Base-by-base conservation (phyloP, 2,329 filamentous ascomycete genomes). In the Exophiala alcalophila region DNA sequence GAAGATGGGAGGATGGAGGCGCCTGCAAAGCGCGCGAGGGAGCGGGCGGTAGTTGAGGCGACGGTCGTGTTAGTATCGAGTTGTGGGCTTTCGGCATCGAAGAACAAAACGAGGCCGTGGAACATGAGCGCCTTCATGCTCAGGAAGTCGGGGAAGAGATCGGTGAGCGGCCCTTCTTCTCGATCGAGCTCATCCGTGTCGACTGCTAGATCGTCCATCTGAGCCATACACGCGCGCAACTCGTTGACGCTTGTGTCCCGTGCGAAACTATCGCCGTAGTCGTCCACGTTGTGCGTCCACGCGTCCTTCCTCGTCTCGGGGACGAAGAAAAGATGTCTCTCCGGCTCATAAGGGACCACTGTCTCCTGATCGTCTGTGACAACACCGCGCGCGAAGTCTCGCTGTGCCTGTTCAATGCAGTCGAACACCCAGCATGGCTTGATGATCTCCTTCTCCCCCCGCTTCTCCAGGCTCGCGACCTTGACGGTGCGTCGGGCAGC, bases 371-470 rank as follows among this genome's bases (percentile, higher is more conserved):
- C n/a, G n/a, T n/a, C n/a, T n/a, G n/a, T n/a, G 2, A 71, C 39
- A 52, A 74, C 65, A 63, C 79, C 62, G 2, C 59, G 59, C 54
- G 82, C 78, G 28, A 64, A 58, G 50, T 81, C 73, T 30, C 69
- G 71, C 46, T 74, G 59, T 9, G 60, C 58, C 52, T 80, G 74
- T 21, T 76, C 74, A 23, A 94, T 72, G 56, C 87, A 92, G 61
- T 97, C 89, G 19, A 86, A 71, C 2, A 97, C 68, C 92, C 92
- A 98, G 4, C 71, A 74, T 0, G 90, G 85, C 15, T 80, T 79
- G 43, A 97, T 73, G 36, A 98, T 83, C 54, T 87, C 82, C 5
- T 78, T 73, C 0, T 77, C 71, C 3, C 80, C 83, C 4, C 71
- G 73, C 57, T 92, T 94, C 49, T 88, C 80, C 6, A 96, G 65